Base-by-base conservation (phyloP, 805 yeast genomes). In the Starmerella cellae region DNA sequence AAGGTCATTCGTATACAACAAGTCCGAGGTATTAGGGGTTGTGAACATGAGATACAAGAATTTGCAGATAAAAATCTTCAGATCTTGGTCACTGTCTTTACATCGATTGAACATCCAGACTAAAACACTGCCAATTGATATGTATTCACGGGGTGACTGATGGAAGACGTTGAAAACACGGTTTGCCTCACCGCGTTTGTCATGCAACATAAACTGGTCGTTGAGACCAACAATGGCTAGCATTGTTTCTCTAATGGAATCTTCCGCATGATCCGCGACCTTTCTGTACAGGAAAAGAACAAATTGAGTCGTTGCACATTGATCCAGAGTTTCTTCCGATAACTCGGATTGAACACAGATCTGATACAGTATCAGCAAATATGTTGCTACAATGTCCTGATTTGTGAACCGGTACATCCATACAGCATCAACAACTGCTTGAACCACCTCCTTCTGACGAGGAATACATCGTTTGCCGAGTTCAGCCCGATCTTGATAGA, bases 1-100 rank as follows among this genome's bases (percentile, higher is more conserved):
- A 45, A 87, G 62, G 57, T 87, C 97, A 54, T 87, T 87, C 47
- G 82, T 66, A 56, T 87, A 87, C 38, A 84, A 73, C 52, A 78
- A 68, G 45, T 78, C 80, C 41, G 72, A 65, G 0, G 93, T 78
- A 29, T 63, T 62, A 5, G 77, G 67, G 3, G 77, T 73, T 2
- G 87, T 77, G 60, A 87, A 74, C 1, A 87, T 70, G 44, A 81
- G 60, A 57, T 82, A 83, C 8, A 87, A 63, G 44, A 83, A 68
- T 60, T 87, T 87, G 51, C 87, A 68, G 55, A 82, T 80, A 64
- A 87, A 70, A 3, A 84, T 78, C 52, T 79, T 84, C 42, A 82
- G 61, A 40, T 82, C 71, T 26, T 71, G 70, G 48, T 87, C 84
- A 37, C 69, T 69, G 49, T 76, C 63, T 24, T 19, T 16, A 30